These are phyloP conservation scores for Chenopodium quinoa DNA, from an alignment of 148 eudicot species.

Conservation along the genomic window DNA sequence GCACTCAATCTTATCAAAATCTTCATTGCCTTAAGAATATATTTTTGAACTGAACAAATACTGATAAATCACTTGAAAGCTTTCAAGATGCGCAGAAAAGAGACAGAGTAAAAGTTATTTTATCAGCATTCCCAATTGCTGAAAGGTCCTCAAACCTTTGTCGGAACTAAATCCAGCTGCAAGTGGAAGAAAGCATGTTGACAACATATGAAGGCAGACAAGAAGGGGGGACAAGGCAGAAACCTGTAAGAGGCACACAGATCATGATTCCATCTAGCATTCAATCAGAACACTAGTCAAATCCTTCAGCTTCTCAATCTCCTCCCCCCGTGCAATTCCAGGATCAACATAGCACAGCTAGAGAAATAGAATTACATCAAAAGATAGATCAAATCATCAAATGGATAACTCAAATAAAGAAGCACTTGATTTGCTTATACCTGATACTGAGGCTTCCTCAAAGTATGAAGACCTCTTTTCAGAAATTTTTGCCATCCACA, in stretches of 20 bases:
- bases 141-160: neutral
- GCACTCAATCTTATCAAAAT: neutral
- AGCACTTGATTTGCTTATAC: constrained; percentile 28
- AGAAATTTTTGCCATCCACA: constrained; percentile 78
- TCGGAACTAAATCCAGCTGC: neutral
- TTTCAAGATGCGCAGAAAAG: neutral
- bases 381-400: neutral
- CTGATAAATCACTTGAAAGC: neutral
- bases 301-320: constrained; percentile 74
- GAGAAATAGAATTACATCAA: constrained; percentile 16
- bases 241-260: constrained; percentile 9
- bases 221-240: neutral
- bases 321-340: constrained; percentile 65
- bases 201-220: neutral
- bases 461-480: constrained; percentile 90
- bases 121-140: neutral
- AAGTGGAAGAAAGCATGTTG: neutral
- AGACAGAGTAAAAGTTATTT: neutral
- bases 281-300: constrained; percentile 45
- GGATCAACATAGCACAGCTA: constrained; percentile 89
- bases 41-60: neutral
- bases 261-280: constrained; percentile 31
- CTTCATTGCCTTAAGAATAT: neutral
- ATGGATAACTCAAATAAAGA: neutral
- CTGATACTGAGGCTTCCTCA: constrained; percentile 88